Base-by-base conservation (phyloP, 2,329 filamentous ascomycete genomes). In the Pseudopithomyces maydicus region DNA sequence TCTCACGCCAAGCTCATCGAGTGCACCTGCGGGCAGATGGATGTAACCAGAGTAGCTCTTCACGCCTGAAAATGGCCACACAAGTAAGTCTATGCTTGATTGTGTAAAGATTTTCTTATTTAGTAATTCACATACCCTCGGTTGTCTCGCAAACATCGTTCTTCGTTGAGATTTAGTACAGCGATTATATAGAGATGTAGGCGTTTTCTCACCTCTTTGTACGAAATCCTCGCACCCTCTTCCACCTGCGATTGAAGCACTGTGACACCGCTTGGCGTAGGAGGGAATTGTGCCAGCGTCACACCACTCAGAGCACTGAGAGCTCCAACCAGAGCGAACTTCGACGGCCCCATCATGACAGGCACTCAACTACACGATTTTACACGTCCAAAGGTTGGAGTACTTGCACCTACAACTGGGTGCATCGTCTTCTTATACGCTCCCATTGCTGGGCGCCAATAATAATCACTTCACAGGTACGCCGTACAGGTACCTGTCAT, bases 41-140 rank as follows among this genome's bases (percentile, higher is more conserved):
- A 88, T 81, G 60, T 87, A 88, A 33, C 85, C 85, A 0, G 82
- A 81, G 71, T 86, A 89, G 32, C 80, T 82, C 61, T 79, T 81
- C 43, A 86, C 83, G 8, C 80, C 80, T 10, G 38, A 2, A 38
- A 14, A 6, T 19, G 14, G 19, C 5, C 45, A 22, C 33, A 38
- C 3, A 3, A 11, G 32, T 48, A 6, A 48, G 45, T 14, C 15
- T 22, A 20, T 14, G 17, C 26, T 20, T 17, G 1, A 14, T 15
- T 35, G 26, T 5, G 7, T 7, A 17, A 6, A 35, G 3, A 12
- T 26, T 7, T 20, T 10, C 11, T 12, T 6, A 11, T 29, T 32
- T 17, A 2, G 15, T 7, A 6, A 7, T 14, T 17, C 38, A 26
- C 45, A 19, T 48, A 50, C 47, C 47, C 3, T 79, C 75, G 0